phyloP scores from a whole-genome alignment of 805 yeast species.

The Ogataea populi-albae region DNA sequence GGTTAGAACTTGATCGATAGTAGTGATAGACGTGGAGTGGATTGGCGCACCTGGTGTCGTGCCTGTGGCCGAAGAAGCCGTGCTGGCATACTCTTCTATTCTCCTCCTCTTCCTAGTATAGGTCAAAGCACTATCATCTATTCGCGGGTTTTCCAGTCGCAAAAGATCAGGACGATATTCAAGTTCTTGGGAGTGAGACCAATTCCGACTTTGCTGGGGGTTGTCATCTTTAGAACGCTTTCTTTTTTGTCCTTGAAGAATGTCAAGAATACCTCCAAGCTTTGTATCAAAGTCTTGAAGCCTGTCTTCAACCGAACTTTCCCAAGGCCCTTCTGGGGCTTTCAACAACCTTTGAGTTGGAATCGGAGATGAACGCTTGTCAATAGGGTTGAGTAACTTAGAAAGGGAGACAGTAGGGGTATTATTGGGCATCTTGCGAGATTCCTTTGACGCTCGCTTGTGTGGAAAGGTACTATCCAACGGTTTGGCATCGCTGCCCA shows the following conservation, averaged over 20 bases:
- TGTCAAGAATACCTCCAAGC: slow-evolving; percentile 35
- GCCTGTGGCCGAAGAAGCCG: background rate
- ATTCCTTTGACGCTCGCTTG: background rate
- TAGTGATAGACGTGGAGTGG: background rate
- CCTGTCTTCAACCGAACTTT: slow-evolving; percentile 36
- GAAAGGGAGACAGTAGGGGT: slow-evolving; percentile 9
- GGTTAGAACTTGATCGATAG: slow-evolving; percentile 21
- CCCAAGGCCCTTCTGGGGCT: slow-evolving; percentile 27
- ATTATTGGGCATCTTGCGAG: background rate
- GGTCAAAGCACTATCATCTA: background rate
- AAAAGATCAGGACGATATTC: background rate
- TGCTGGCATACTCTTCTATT: background rate
- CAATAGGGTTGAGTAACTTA: slow-evolving; percentile 18
- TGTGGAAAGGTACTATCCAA: background rate
- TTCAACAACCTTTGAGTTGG: background rate
- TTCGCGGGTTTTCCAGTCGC: too few species aligned
- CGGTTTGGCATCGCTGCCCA: slow-evolving; percentile 20
- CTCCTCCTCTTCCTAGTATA: background rate
- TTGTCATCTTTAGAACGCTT: slow-evolving; percentile 1
- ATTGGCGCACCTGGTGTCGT: slow-evolving; percentile 2
- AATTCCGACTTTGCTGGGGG: too few species aligned
- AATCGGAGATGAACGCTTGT: background rate
- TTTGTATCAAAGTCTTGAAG: slow-evolving; percentile 39
- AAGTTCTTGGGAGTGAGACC: too few species aligned
- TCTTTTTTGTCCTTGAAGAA: slow-evolving; percentile 31